These are phyloP conservation scores for Chiua virens DNA, from an alignment of 768 basidiomycete genomes.

Conservation along the genomic window DNA sequence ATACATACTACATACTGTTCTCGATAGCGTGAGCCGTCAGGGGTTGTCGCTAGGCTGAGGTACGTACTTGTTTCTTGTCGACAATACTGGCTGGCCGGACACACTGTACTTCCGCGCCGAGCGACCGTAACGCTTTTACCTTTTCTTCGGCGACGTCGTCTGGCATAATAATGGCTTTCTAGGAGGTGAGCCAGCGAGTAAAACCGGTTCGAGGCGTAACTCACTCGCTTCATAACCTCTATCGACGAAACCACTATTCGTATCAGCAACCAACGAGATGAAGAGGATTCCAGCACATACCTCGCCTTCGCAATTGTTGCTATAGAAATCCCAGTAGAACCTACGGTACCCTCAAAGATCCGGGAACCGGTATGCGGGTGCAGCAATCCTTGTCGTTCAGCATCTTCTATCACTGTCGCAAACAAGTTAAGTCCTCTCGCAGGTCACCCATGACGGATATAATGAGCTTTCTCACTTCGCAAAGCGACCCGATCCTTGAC, in stretches of 20 bases:
- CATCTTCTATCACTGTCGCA: slow-evolving; percentile 85
- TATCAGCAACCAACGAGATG: background rate
- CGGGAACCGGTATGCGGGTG: slow-evolving; percentile 86
- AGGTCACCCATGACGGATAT: background rate
- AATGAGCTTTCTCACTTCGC: slow-evolving; percentile 57
- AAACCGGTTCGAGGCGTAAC: background rate
- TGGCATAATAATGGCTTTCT: slow-evolving; percentile 82
- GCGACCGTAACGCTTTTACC: slow-evolving; percentile 73
- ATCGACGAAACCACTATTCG: background rate
- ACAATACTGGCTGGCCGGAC: slow-evolving; percentile 96
- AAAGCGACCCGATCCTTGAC: slow-evolving; percentile 98
- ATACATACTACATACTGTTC: slow-evolving; percentile 65
- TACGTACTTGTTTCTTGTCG: slow-evolving; percentile 85
- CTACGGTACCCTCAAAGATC: slow-evolving; percentile 97
- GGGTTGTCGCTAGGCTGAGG: background rate
- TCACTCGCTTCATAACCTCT: slow-evolving; percentile 89
- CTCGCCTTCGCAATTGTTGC: slow-evolving; percentile 89
- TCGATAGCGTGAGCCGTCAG: background rate
- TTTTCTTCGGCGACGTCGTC: slow-evolving; percentile 92
- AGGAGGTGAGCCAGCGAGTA: background rate
- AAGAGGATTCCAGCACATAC: slow-evolving; percentile 38
- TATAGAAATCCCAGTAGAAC: slow-evolving; percentile 94
- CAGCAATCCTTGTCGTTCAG: slow-evolving; percentile 79
- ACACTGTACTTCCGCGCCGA: slow-evolving; percentile 88
- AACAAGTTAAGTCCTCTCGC: background rate